A percentile compares a stretch with the other conserved stretches of the same genome.
Conservation (phyloP, 2,329 filamentous ascomycete genomes). For the Ophiostoma populinum region DNA sequence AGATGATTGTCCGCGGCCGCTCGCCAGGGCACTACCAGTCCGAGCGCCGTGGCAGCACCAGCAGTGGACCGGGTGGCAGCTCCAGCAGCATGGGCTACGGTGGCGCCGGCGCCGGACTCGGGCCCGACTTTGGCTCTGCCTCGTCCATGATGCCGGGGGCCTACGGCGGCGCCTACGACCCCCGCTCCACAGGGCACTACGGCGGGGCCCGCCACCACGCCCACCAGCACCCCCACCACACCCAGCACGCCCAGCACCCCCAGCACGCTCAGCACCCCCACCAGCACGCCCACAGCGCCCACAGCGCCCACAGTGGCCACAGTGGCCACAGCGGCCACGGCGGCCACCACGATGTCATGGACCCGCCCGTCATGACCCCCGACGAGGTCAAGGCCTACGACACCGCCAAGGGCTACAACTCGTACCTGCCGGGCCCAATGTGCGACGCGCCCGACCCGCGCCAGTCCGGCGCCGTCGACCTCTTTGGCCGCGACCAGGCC, state of each 20-base stretch:
- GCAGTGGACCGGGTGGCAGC: conserved; percentile 50
- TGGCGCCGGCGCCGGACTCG: conserved; percentile 22
- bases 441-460: conserved; percentile 31
- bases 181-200: conserved; percentile 23
- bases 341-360: conserved; percentile 33
- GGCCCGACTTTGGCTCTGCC: conserved; percentile 21
- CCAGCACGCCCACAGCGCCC: not conserved
- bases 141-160: conserved; percentile 23
- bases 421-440: conserved; percentile 33
- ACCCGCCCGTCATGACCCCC: conserved; percentile 29
- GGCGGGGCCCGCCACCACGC: conserved; percentile 20
- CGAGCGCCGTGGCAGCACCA: conserved; percentile 48
- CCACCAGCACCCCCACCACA: conserved; percentile 9
- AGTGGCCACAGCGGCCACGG: too few species aligned
- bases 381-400: conserved; percentile 34
- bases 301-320: too few species aligned
- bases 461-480: conserved; percentile 32
- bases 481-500: conserved; percentile 32
- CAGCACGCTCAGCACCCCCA: conserved; percentile 20
- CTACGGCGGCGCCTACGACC: conserved; percentile 23
- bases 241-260: too few species aligned
- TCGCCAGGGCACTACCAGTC: conserved; percentile 69
- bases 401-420: conserved; percentile 33
- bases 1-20: conserved; percentile 74
- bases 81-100: conserved; percentile 37